Conservation (phyloP, 805 yeast genomes). For the Sungouiozyma ichnusensis region DNA sequence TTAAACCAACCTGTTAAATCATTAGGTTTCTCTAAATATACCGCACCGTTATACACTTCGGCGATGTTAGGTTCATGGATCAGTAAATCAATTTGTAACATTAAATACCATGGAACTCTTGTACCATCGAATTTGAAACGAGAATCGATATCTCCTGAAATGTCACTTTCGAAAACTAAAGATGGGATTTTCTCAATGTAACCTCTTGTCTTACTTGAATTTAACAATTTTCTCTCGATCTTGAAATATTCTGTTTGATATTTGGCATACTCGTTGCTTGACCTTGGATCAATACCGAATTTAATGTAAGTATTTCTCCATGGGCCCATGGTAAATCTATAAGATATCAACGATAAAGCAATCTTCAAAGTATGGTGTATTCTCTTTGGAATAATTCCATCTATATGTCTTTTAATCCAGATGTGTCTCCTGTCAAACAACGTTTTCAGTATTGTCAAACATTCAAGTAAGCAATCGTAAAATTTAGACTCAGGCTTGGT, state of each 20-base stretch:
- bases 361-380: conserved; percentile 41
- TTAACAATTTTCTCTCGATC: conserved; percentile 22
- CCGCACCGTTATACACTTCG: conserved; percentile 34
- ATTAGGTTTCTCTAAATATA: conserved; percentile 38
- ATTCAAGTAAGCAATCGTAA: conserved; percentile 22
- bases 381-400: conserved; percentile 39
- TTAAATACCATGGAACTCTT: conserved; percentile 54
- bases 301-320: conserved; percentile 82
- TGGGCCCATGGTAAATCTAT: conserved; percentile 79
- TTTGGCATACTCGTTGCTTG: conserved; percentile 40
- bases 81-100: conserved; percentile 73
- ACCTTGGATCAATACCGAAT: conserved; percentile 69
- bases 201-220: conserved; percentile 20
- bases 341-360: conserved; percentile 79
- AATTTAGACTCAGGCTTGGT: conserved; percentile 26
- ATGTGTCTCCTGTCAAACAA: conserved; percentile 67
- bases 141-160: conserved; percentile 30
- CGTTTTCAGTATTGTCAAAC: conserved; percentile 23
- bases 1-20: conserved; percentile 63
- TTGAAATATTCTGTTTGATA: conserved; percentile 82
- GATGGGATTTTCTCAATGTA: conserved; percentile 26
- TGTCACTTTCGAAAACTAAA: conserved; percentile 25
- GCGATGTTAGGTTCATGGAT: conserved; percentile 51
- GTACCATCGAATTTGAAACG: conserved; percentile 63
- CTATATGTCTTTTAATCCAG: conserved; percentile 73